Evolutionary conservation across 805 yeast species (phyloP).

Genomic region (Wickerhamomyces queroliae): DNA sequence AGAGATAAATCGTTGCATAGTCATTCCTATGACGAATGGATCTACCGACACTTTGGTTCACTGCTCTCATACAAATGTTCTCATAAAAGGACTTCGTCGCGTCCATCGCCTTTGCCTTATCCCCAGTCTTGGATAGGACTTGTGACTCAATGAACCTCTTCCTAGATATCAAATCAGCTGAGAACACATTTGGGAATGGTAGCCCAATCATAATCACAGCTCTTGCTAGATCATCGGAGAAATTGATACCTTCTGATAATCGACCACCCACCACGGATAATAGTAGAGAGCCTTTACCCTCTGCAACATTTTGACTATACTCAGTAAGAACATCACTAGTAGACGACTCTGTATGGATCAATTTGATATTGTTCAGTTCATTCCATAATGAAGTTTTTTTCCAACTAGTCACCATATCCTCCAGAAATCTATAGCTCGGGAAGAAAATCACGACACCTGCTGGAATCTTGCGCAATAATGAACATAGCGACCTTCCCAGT

Average conservation of each 20-base stretch:
- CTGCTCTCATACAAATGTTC: slow-evolving; percentile 83
- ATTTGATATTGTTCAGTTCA: slow-evolving; percentile 33
- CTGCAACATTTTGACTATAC: slow-evolving; percentile 40
- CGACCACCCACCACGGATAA: slow-evolving; percentile 91
- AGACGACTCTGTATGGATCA: slow-evolving; percentile 52
- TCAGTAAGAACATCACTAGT: slow-evolving; percentile 42
- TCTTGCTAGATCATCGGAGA: slow-evolving; percentile 81
- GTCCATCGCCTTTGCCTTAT: slow-evolving; percentile 37
- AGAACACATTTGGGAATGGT: slow-evolving; percentile 81
- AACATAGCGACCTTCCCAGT: slow-evolving; percentile 44
- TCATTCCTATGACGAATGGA: slow-evolving; percentile 82
- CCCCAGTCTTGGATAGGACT: slow-evolving; percentile 42
- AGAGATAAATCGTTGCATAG: slow-evolving; percentile 66
- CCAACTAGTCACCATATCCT: slow-evolving; percentile 51
- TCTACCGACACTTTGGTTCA: slow-evolving; percentile 89
- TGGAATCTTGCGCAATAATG: slow-evolving; percentile 45
- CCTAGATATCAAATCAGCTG: slow-evolving; percentile 77
- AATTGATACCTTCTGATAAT: slow-evolving; percentile 90
- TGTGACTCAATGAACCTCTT: slow-evolving; percentile 54
- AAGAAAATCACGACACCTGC: slow-evolving; percentile 77
- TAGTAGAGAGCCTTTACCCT: slow-evolving; percentile 53
- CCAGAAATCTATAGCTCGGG: slow-evolving; percentile 76
- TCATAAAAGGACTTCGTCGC: slow-evolving; percentile 62
- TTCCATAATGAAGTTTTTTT: slow-evolving; percentile 27
- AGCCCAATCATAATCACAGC: slow-evolving; percentile 83